These are phyloP conservation scores for Penicillium alfredii DNA, from an alignment of 495 filamentous ascomycete genomes.

Conservation along the genomic window DNA sequence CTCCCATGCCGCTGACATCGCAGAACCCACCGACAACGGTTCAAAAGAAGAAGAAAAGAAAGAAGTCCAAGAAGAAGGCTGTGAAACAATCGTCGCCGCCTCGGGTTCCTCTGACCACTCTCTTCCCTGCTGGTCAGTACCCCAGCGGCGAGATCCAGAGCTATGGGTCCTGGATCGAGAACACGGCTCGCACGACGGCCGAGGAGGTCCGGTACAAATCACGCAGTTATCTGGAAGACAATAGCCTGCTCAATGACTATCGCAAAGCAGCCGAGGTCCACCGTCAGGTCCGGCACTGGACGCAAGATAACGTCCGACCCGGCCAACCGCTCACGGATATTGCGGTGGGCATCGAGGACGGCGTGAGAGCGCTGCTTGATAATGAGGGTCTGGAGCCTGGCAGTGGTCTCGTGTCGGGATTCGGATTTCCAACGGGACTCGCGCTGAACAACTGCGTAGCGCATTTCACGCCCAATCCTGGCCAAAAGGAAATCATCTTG, in stretches of 20 bases:
- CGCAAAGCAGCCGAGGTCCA: constrained; percentile 57
- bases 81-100: constrained; percentile 51
- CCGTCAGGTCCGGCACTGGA: constrained; percentile 54
- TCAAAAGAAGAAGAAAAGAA: constrained; percentile 50
- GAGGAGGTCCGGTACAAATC: constrained; percentile 53
- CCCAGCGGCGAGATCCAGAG: constrained; percentile 48
- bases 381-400: constrained; percentile 55
- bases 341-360: constrained; percentile 56
- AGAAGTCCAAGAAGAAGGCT: constrained; percentile 50
- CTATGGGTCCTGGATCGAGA: constrained; percentile 43
- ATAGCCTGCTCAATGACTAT: constrained; percentile 53
- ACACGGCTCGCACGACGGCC: constrained; percentile 50
- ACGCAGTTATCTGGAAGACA: constrained; percentile 42
- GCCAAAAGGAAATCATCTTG: constrained; percentile 51
- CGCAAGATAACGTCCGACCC: constrained; percentile 50
- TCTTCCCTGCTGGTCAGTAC: constrained; percentile 48
- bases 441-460: constrained; percentile 56
- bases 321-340: constrained; percentile 54
- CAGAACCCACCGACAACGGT: constrained; percentile 6
- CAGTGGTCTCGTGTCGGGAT: constrained; percentile 49
- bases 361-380: constrained; percentile 51
- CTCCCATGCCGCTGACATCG: constrained; percentile 16
- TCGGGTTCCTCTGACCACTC: constrained; percentile 42
- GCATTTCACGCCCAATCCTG: constrained; percentile 59
- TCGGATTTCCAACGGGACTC: constrained; percentile 60